phyloP scores from a whole-genome alignment of 2,329 filamentous ascomycete genomes.

The Colletotrichum paranaense region DNA sequence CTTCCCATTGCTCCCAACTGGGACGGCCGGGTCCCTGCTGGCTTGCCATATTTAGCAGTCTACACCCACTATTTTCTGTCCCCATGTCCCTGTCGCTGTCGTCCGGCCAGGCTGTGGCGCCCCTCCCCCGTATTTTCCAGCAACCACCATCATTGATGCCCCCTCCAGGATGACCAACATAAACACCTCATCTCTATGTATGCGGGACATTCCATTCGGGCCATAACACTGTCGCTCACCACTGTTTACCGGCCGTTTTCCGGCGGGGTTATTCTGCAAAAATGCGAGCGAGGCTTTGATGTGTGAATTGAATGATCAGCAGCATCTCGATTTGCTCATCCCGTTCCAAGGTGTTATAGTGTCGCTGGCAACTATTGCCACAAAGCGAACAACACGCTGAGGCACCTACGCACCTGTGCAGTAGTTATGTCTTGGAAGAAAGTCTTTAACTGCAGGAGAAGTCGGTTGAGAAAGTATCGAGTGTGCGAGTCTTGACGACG shows the following conservation, averaged over 20 bases:
- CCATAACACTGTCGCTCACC: background rate
- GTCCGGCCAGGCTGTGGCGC: constrained; percentile 12
- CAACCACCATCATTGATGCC: background rate
- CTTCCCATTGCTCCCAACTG: background rate
- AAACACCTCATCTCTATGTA: background rate
- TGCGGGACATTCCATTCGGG: constrained; percentile 3
- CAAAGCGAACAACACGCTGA: background rate
- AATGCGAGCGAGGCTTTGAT: background rate
- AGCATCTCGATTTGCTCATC: background rate
- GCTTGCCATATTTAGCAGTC: constrained; percentile 21
- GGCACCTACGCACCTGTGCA: too few relatives aligned
- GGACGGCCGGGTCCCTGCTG: constrained; percentile 4
- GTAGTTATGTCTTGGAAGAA: background rate
- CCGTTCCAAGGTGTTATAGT: background rate
- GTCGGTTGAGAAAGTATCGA: background rate
- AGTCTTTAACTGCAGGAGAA: background rate
- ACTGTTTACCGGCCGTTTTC: background rate
- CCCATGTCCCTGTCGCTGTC: constrained; percentile 12
- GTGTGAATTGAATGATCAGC: background rate
- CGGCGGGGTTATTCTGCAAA: background rate
- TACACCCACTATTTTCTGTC: constrained; percentile 6
- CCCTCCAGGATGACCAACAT: background rate
- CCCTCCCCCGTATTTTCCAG: constrained; percentile 10
- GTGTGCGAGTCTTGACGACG: background rate
- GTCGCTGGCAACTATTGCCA: too few relatives aligned